phyloP scores from a whole-genome alignment of 805 yeast species.

The Starmerella ratchasimensis region DNA sequence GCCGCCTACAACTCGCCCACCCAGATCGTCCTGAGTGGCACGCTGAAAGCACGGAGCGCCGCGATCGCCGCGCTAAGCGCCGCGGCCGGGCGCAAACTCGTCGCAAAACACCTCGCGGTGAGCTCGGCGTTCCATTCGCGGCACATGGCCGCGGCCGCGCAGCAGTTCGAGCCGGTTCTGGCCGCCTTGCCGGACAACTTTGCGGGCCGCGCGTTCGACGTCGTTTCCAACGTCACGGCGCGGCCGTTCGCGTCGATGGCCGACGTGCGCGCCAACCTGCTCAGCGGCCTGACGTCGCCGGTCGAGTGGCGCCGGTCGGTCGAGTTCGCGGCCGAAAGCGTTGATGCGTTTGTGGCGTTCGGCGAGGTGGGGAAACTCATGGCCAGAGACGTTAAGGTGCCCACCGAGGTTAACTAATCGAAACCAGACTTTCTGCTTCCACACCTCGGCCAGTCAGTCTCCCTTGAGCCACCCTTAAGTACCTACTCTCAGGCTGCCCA shows the following conservation, averaged over 20 bases:
- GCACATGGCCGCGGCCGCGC: slow-evolving; percentile 30
- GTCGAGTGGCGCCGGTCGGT: slow-evolving; percentile 25
- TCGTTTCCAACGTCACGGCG: slow-evolving; percentile 27
- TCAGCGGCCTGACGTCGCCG: slow-evolving; percentile 22
- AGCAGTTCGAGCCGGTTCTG: slow-evolving; percentile 23
- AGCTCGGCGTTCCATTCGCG: slow-evolving; percentile 39
- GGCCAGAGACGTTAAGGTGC: slow-evolving; percentile 1
- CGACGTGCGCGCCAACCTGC: slow-evolving; percentile 21
- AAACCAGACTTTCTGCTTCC: no score
- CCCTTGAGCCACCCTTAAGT: no score
- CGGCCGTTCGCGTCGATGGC: slow-evolving; percentile 22
- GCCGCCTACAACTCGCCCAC: slow-evolving; percentile 36
- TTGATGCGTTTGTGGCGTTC: slow-evolving; percentile 17
- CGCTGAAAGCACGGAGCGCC: slow-evolving; percentile 20
- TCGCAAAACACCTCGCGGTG: slow-evolving; percentile 30
- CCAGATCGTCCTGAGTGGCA: slow-evolving; percentile 37
- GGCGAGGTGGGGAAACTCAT: slow-evolving; percentile 22
- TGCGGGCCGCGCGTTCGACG: slow-evolving; percentile 15
- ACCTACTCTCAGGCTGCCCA: no score
- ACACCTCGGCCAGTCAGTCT: no score
- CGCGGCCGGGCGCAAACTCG: slow-evolving; percentile 18
- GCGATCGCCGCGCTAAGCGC: slow-evolving; percentile 20
- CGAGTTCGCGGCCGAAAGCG: slow-evolving; percentile 12
- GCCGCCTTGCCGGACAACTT: slow-evolving; percentile 9
- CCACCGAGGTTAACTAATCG: no score